A percentile compares a stretch with the other conserved stretches of the same genome.
Evolutionary conservation across 2,329 filamentous ascomycete genomes (phyloP).

Genomic region (Fusarium vanettenii): DNA sequence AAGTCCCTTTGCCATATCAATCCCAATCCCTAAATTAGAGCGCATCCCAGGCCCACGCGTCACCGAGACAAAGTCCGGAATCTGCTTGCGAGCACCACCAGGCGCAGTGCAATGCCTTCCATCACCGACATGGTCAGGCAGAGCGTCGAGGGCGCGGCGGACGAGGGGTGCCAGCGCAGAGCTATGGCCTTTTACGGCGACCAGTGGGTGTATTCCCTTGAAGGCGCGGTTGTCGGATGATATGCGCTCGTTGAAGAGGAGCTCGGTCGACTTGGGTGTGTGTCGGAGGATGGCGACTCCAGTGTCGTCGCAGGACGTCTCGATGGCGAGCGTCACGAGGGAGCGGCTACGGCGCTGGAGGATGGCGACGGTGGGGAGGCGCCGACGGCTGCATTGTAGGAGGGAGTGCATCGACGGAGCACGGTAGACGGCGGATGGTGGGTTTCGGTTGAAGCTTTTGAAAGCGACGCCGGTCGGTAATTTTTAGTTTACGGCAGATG

Average conservation of each 20-base stretch:
- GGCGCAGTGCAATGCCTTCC: slow-evolving; percentile 19
- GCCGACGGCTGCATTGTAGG: slow-evolving; percentile 8
- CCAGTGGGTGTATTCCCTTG: slow-evolving; percentile 82
- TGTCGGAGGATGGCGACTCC: slow-evolving; percentile 85
- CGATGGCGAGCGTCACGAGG: slow-evolving; percentile 76
- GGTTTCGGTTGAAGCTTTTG: neutral
- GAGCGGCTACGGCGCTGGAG: slow-evolving; percentile 33
- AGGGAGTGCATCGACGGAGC: slow-evolving; percentile 27
- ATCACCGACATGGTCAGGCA: slow-evolving; percentile 52
- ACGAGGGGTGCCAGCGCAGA: slow-evolving; percentile 76
- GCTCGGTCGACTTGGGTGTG: slow-evolving; percentile 56
- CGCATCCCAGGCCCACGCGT: slow-evolving; percentile 93
- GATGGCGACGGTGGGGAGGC: neutral
- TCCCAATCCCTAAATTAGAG: slow-evolving; percentile 79
- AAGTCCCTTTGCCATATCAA: slow-evolving; percentile 89
- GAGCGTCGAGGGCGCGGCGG: slow-evolving; percentile 66
- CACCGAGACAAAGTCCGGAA: slow-evolving; percentile 87
- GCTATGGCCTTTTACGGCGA: slow-evolving; percentile 81
- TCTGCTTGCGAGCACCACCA: slow-evolving; percentile 45
- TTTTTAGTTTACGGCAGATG: slow-evolving; percentile 7
- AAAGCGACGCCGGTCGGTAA: neutral
- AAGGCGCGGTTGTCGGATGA: slow-evolving; percentile 83
- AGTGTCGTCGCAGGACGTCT: slow-evolving; percentile 93
- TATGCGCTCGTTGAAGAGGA: slow-evolving; percentile 84
- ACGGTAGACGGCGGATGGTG: neutral